phyloP scores from a whole-genome alignment of 106 monocot genomes.

The Dioscorea dumetorum region DNA sequence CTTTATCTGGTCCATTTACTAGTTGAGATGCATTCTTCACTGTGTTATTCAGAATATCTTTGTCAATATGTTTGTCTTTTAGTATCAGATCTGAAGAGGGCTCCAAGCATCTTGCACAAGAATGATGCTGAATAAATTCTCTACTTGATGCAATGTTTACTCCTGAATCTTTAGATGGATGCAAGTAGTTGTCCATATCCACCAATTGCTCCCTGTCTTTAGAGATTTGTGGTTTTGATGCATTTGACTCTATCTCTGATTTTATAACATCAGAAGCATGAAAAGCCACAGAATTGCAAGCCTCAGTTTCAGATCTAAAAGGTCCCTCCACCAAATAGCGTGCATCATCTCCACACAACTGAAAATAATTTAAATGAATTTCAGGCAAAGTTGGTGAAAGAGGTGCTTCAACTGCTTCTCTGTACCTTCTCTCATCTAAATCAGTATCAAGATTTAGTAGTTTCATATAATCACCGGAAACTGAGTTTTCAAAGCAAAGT shows the following conservation, averaged over 20 bases:
- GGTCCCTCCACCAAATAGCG: constrained; percentile 6
- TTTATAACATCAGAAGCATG: constrained; percentile 19
- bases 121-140: no score
- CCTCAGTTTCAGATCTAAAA: constrained; percentile 1
- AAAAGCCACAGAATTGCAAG: constrained; percentile 1
- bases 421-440: constrained; percentile 59
- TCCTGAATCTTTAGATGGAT: not conserved
- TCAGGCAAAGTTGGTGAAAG: constrained; percentile 80
- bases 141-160: no score
- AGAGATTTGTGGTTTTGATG: not conserved
- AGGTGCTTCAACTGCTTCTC: constrained; percentile 43
- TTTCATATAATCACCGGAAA: constrained; percentile 37
- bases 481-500: constrained; percentile 31
- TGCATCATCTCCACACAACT: constrained; percentile 12
- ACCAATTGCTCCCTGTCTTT: not conserved
- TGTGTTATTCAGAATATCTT: not conserved
- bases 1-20: constrained; percentile 3
- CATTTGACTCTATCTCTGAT: constrained; percentile 17
- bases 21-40: not conserved
- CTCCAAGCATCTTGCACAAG: not conserved
- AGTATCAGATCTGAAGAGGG: not conserved
- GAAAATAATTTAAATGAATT: constrained; percentile 20
- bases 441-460: constrained; percentile 64
- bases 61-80: constrained; percentile 1
- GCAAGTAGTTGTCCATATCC: not conserved